Percentiles rank a stretch among this genome's conserved stretches.
Evolutionary conservation across 192 early-diverging fungal genomes (phyloP).

Genomic region (Spizellomyces punctatus): DNA sequence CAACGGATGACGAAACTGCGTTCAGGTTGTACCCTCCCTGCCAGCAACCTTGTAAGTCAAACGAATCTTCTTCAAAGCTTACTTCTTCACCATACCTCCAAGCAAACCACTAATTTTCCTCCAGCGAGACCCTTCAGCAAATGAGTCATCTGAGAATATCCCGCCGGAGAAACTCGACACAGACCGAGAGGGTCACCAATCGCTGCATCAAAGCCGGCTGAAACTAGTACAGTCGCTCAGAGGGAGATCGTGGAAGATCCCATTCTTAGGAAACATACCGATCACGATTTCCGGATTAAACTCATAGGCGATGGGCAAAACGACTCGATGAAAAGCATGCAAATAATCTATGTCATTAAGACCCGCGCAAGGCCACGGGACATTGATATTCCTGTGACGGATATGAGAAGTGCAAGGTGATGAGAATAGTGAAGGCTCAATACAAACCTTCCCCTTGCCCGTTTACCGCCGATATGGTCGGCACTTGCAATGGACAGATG

Average conservation of each 20-base stretch:
- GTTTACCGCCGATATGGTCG: constrained; percentile 57
- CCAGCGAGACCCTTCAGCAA: constrained; percentile 71
- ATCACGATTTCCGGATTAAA: constrained; percentile 79
- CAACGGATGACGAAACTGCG: constrained; percentile 71
- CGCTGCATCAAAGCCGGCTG: constrained; percentile 91
- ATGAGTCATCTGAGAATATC: constrained; percentile 87
- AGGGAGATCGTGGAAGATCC: constrained; percentile 4
- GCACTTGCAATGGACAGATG: constrained; percentile 54
- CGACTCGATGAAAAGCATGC: constrained; percentile 73
- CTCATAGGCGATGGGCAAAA: constrained; percentile 83
- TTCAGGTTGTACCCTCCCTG: constrained; percentile 84
- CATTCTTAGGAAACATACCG: constrained; percentile 38
- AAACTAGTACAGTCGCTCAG: constrained; percentile 52
- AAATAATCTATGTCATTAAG: constrained; percentile 88
- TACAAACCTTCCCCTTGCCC: constrained; percentile 57
- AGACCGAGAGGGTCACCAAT: constrained; percentile 79
- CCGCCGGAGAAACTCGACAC: constrained; percentile 76
- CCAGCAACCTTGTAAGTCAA: constrained; percentile 20
- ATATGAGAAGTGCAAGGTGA: not conserved
- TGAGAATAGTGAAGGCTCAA: not conserved
- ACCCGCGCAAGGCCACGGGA: constrained; percentile 78
- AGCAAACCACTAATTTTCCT: constrained; percentile 74
- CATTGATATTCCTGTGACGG: constrained; percentile 73
- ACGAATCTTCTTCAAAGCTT: not conserved
- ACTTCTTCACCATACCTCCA: constrained; percentile 60